Percentiles rank a stretch among this genome's conserved stretches.
These are phyloP conservation scores for Arbutus unedo DNA, from an alignment of 148 eudicot species.

Conservation along the genomic window DNA sequence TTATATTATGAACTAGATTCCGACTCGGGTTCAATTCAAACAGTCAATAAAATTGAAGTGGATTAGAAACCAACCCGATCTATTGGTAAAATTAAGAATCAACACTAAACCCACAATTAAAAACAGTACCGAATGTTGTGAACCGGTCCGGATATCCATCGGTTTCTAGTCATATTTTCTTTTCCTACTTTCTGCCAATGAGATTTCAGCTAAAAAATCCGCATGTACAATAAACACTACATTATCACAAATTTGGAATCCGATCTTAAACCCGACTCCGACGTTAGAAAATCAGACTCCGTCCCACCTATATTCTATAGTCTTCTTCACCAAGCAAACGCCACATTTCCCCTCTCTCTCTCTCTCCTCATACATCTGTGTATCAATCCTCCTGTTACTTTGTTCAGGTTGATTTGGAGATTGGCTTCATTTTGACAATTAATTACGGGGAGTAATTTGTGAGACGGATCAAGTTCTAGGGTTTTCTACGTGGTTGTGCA, in stretches of 20 bases:
- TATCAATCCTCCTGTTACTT: too few species aligned
- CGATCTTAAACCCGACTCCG: background rate
- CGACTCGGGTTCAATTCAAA: too few species aligned
- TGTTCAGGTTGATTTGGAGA: background rate
- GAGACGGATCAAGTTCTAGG: background rate
- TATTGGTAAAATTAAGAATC: too few species aligned
- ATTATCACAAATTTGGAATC: constrained; percentile 4
- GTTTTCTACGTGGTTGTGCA: background rate
- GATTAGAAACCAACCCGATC: too few species aligned
- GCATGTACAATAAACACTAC: background rate
- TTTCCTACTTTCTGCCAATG: background rate
- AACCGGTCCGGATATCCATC: too few species aligned
- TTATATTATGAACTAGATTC: too few species aligned
- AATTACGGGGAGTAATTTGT: background rate
- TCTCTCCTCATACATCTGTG: background rate
- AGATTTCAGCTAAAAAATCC: background rate
- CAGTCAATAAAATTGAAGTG: too few species aligned
- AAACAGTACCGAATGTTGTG: too few species aligned
- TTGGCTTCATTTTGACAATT: background rate
- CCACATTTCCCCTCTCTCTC: background rate
- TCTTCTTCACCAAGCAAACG: constrained; percentile 1
- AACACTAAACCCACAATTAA: too few species aligned
- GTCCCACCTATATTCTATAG: background rate
- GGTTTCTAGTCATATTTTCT: too few species aligned
- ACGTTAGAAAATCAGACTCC: background rate